phyloP scores from a whole-genome alignment of 306 rosid genomes.

The Pueraria montana region DNA sequence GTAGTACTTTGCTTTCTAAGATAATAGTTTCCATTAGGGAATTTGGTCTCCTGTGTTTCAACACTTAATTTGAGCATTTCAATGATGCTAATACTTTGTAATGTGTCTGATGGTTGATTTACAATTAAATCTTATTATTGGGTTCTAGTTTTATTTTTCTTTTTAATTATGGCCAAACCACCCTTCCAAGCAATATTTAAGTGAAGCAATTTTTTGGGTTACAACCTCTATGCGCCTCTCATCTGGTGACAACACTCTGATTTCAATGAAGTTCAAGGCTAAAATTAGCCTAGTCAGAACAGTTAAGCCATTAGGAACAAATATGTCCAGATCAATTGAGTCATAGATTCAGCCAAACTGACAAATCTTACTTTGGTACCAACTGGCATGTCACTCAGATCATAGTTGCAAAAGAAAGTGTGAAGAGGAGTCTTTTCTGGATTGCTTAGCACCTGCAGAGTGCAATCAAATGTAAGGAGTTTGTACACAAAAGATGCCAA shows the following conservation, averaged over 20 bases:
- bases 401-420: slow-evolving; percentile 98
- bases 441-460: slow-evolving; percentile 92
- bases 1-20: slow-evolving; percentile 17
- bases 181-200: slow-evolving; percentile 9
- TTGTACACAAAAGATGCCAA: slow-evolving; percentile 6
- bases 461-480: slow-evolving; percentile 41
- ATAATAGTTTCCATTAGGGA: slow-evolving; percentile 21
- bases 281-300: slow-evolving; percentile 16
- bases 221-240: background rate
- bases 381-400: slow-evolving; percentile 94
- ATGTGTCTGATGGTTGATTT: slow-evolving; percentile 24
- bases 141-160: background rate
- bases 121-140: slow-evolving; percentile 14
- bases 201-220: background rate
- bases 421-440: slow-evolving; percentile 99
- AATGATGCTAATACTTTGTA: slow-evolving; percentile 6
- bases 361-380: slow-evolving; percentile 88
- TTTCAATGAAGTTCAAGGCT: slow-evolving; percentile 26
- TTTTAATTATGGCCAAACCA: background rate
- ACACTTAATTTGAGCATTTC: slow-evolving; percentile 16
- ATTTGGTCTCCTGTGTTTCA: slow-evolving; percentile 20
- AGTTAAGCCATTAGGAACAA: slow-evolving; percentile 30
- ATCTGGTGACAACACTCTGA: slow-evolving; percentile 1
- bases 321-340: slow-evolving; percentile 25
- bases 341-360: slow-evolving; percentile 16